Conservation (phyloP, 2,329 filamentous ascomycete species). For the Sporothrix humicola region DNA sequence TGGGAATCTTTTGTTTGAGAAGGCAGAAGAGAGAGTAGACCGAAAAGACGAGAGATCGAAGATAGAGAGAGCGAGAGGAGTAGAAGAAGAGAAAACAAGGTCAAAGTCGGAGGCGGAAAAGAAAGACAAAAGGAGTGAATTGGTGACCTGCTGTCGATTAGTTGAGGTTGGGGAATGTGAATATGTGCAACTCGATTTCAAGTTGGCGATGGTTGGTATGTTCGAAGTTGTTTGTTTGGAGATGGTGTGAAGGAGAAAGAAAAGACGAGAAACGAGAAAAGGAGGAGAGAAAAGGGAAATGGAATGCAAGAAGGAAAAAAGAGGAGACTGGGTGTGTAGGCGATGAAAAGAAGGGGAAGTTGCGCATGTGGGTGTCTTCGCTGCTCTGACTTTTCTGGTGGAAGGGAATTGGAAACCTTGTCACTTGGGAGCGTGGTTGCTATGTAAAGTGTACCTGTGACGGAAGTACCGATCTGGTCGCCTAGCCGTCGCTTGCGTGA, state of each 20-base stretch:
- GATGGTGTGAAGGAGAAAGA: slow-evolving; percentile 30
- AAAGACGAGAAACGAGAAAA: slow-evolving; percentile 16
- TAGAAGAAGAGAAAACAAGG: slow-evolving; percentile 13
- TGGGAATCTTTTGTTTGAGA: slow-evolving; percentile 11
- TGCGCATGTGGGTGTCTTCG: background rate
- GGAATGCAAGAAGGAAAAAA: slow-evolving; percentile 1
- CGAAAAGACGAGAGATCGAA: slow-evolving; percentile 16
- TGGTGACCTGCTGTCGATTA: slow-evolving; percentile 2
- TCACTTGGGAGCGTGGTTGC: background rate
- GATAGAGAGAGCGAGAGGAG: background rate
- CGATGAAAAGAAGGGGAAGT: background rate
- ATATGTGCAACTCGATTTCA: slow-evolving; percentile 7
- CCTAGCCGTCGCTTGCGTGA: slow-evolving; percentile 27
- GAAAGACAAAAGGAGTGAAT: background rate
- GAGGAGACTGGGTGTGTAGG: background rate
- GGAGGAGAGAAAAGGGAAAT: slow-evolving; percentile 6
- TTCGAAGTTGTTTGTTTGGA: slow-evolving; percentile 25
- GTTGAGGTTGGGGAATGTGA: slow-evolving; percentile 23
- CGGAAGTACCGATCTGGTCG: slow-evolving; percentile 12
- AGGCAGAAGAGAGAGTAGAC: slow-evolving; percentile 14
- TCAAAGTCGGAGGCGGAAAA: background rate
- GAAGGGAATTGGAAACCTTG: background rate
- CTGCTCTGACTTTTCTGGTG: slow-evolving; percentile 1
- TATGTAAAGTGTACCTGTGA: background rate
- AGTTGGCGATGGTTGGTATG: slow-evolving; percentile 28